These are phyloP conservation scores for Aspergillus fischeri DNA, from an alignment of 2,329 filamentous ascomycete genomes.

Conservation along the genomic window DNA sequence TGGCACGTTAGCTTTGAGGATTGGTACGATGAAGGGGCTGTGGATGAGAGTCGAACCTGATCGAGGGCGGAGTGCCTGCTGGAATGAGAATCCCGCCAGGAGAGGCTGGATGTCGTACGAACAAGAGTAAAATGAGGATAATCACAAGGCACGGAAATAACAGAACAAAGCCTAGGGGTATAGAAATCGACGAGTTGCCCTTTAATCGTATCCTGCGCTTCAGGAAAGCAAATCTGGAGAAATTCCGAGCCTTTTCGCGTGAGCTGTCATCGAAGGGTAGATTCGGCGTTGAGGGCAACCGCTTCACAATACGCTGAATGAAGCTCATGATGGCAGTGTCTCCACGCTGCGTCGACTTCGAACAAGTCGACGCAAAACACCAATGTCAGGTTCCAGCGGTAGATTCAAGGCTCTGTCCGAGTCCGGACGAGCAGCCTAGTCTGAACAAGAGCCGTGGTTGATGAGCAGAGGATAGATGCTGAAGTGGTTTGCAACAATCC, in stretches of 20 bases:
- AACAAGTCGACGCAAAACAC: slow-evolving; percentile 2
- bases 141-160: slow-evolving; percentile 90
- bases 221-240: slow-evolving; percentile 70
- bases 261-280: slow-evolving; percentile 46
- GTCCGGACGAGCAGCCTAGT: background rate
- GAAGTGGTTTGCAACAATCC: slow-evolving; percentile 3
- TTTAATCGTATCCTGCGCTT: slow-evolving; percentile 79
- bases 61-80: slow-evolving; percentile 78
- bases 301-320: slow-evolving; percentile 51
- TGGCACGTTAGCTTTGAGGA: slow-evolving; percentile 14
- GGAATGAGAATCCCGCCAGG: slow-evolving; percentile 81
- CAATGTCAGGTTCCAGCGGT: slow-evolving; percentile 10
- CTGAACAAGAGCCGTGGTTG: background rate
- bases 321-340: slow-evolving; percentile 46
- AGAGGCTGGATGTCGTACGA: slow-evolving; percentile 81
- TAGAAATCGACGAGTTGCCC: slow-evolving; percentile 86
- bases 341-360: slow-evolving; percentile 19
- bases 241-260: slow-evolving; percentile 39
- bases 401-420: slow-evolving; percentile 3
- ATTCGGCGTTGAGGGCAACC: slow-evolving; percentile 45
- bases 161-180: slow-evolving; percentile 87
- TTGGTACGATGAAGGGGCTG: background rate
- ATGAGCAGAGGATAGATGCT: background rate
- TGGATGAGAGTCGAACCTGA: slow-evolving; percentile 61
- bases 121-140: slow-evolving; percentile 82